A percentile compares a stretch with the other conserved stretches of the same genome.
Evolutionary conservation across 768 basidiomycete genomes (phyloP).

Genomic region (Candolleomyces eurysporus): DNA sequence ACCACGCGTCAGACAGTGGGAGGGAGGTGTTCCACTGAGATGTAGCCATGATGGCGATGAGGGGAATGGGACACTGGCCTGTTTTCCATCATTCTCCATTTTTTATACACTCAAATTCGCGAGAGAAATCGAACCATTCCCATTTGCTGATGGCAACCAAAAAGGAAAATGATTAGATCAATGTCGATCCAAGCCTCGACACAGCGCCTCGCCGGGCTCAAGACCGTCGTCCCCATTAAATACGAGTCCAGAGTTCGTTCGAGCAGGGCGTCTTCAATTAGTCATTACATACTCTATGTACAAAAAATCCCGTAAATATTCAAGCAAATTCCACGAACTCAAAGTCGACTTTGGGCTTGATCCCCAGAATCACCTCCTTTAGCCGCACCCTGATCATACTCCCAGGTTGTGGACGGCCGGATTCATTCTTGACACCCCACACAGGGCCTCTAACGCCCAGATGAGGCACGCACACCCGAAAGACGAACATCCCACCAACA

Average conservation of each 20-base stretch:
- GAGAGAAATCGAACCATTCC: conserved; percentile 34
- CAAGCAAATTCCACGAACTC: conserved; percentile 3
- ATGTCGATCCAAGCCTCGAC: not conserved
- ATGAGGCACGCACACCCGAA: conserved; percentile 10
- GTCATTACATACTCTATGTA: no score
- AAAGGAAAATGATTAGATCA: conserved; percentile 15
- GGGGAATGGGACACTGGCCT: not conserved
- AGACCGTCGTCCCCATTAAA: not conserved
- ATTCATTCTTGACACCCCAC: not conserved
- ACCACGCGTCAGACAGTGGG: conserved; percentile 41
- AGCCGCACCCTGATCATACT: conserved; percentile 20
- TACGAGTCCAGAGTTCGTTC: not conserved
- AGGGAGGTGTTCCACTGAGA: conserved; percentile 31
- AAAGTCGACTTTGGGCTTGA: conserved; percentile 21
- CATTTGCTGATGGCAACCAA: conserved; percentile 8
- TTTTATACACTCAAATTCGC: conserved; percentile 12
- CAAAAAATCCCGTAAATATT: not conserved
- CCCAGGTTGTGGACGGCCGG: not conserved
- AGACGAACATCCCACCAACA: conserved; percentile 10
- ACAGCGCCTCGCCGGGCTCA: not conserved
- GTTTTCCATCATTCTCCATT: conserved; percentile 10
- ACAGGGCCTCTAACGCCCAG: not conserved
- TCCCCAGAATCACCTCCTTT: conserved; percentile 26
- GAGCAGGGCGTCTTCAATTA: not conserved
- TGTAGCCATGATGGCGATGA: conserved; percentile 1